Base-by-base conservation (phyloP, 345 rosid species). In the Hibiscus trionum region DNA sequence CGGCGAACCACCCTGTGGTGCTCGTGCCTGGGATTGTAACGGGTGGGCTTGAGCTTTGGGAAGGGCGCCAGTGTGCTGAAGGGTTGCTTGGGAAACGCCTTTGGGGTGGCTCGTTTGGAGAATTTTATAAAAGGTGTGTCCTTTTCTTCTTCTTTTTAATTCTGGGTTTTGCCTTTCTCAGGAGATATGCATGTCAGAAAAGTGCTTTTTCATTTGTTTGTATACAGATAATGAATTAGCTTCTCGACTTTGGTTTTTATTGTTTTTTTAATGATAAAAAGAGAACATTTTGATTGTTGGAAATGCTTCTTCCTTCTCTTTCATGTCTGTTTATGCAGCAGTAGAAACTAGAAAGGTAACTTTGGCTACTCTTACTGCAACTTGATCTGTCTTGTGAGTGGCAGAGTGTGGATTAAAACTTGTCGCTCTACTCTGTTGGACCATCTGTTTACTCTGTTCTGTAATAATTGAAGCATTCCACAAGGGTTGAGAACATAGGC, bases 31-130 rank as follows among this genome's bases (percentile, higher is more conserved):
- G 62, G n/a, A 27, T 59, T 5, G 62, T 59, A 2, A 59, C 62
- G 0, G 62, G 62, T 59, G 62, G 62, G 16, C 62, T 59, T 8
- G 35, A 59, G 35, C 62, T 59, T 4, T 59, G 62, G 62, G 62
- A 59, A 59, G 62, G 35, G 2, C 62, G 35, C 1, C n/a, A 58
- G 16, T 58, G 62, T 58, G 62, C 62, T 58, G 62, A 58, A 59
- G 35, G 62, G 16, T 59, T 59, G 35, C 35, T 59, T 59, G 35
- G 62, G 33, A 59, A 59, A 59, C 62, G 35, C n/a, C 62, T 59
- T 27, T 59, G 62, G 62, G 62, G 62, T 59, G 62, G 62, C 7
- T 59, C 62, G 6, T 59, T 59, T 11, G 62, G 62, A 11, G 62
- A 59, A 59, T 59, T 59, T 26, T 59, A 59, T 27, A 59, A 59